Evolutionary conservation across 768 basidiomycete species (phyloP).

Genomic region (Dacryopinax primogenitus): DNA sequence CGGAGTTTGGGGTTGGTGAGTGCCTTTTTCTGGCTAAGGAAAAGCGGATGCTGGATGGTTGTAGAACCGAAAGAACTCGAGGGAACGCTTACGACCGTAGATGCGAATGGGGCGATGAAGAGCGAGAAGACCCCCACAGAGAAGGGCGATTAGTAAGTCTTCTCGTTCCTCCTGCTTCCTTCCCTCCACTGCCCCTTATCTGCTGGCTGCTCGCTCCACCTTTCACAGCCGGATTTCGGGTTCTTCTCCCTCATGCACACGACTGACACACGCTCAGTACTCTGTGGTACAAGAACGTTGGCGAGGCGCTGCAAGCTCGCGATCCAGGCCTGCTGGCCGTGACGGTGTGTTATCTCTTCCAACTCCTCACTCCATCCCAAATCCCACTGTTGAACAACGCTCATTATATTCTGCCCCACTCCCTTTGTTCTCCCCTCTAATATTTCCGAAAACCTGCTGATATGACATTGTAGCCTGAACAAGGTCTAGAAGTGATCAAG

Average conservation of each 20-base stretch:
- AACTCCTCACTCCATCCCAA: too few relatives aligned
- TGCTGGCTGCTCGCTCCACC: not conserved
- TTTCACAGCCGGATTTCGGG: not conserved
- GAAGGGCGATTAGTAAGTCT: too few relatives aligned
- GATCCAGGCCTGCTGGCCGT: conserved; percentile 14
- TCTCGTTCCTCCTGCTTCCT: not conserved
- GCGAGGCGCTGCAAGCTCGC: not conserved
- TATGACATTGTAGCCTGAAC: conserved; percentile 69
- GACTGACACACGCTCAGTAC: not conserved
- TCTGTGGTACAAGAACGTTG: not conserved
- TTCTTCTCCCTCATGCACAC: not conserved
- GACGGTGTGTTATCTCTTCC: too few relatives aligned
- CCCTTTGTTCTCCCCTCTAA: conserved; percentile 16
- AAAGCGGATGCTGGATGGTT: not conserved
- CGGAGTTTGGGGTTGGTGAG: conserved; percentile 32
- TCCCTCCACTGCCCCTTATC: not conserved
- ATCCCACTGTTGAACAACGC: too few relatives aligned
- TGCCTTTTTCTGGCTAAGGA: not conserved
- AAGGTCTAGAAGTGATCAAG: conserved; percentile 58
- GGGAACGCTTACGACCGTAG: too few relatives aligned
- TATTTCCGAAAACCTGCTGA: conserved; percentile 38
- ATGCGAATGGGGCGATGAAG: too few relatives aligned
- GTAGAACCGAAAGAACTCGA: not conserved
- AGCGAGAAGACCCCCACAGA: too few relatives aligned
- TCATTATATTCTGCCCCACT: too few relatives aligned